Base-by-base conservation (phyloP, 768 basidiomycete species). In the Crassisporium funariophilum region DNA sequence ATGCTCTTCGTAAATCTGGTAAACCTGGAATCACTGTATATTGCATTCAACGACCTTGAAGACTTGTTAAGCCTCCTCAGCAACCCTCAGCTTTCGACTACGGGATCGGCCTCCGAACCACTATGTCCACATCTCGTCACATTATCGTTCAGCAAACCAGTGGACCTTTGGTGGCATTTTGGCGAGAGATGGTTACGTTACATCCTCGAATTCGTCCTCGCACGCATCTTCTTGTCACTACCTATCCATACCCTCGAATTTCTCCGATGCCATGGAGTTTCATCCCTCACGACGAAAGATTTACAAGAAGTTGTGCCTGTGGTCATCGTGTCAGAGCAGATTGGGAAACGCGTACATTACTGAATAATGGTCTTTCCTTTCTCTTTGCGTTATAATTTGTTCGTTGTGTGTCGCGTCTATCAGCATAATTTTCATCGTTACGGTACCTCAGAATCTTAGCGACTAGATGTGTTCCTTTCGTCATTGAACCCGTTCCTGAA, bases 121-220 rank as follows among this genome's bases (percentile, higher is more conserved):
- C 53, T 57, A 36, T 60, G 61, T 12, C 68, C 69, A 3, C 46
- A 51, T 11, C 56, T 71, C 27, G 27, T 24, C n/a, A 50, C 31
- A 5, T 46, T 72, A 12, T 57, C 66, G 13, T 69, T 72, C 44
- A 60, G 64, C 44, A 64, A 59, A 41, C 61, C 66, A 1, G 49
- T 56, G 2, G 63, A 67, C 31, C n/a, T 61, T 2, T 71, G 68
- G 71, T 65, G 61, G 58, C 58, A 64, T 17, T 70, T 70, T 50
- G 54, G 46, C 13, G 61, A 64, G 7, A 50, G 56, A 33, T 71
- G 69, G 67, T 35, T 66, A 3, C 20, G 52, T 13, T 42, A 48
- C 1, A 44, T 70, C 22, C 17, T 59, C 6, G 38, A 45, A 0
- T 57, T 54, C 16, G 54, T 53, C 7, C 49, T 44, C 20, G 52